These are phyloP conservation scores for Candida gigantensis DNA, from an alignment of 1,139 yeast species.

Conservation along the genomic window DNA sequence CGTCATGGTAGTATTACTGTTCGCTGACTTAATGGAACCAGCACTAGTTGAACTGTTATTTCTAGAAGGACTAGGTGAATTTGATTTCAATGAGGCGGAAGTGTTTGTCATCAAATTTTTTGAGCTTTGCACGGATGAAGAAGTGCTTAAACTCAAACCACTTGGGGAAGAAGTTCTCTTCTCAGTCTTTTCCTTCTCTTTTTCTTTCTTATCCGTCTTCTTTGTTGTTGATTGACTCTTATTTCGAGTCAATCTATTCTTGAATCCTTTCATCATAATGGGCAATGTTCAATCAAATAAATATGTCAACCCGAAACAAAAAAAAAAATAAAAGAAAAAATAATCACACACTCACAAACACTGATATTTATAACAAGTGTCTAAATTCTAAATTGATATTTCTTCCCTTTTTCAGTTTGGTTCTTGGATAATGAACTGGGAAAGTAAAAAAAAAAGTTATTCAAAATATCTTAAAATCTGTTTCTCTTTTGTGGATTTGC, in stretches of 20 bases:
- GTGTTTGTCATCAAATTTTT: slow-evolving; percentile 24
- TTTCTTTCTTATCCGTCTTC: slow-evolving; percentile 35
- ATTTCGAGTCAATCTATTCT: slow-evolving; percentile 49
- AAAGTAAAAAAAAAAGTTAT: no score
- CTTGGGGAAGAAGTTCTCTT: slow-evolving; percentile 16
- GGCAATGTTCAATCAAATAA: slow-evolving; percentile 4
- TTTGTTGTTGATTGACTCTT: slow-evolving; percentile 41
- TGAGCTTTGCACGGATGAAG: slow-evolving; percentile 27
- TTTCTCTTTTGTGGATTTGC: no score
- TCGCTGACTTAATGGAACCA: slow-evolving; percentile 28
- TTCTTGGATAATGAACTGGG: no score
- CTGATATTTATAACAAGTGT: no score
- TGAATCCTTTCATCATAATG: slow-evolving; percentile 55
- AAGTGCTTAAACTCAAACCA: slow-evolving; percentile 2
- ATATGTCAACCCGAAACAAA: background rate
- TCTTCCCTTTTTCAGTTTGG: no score
- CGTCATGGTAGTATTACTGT: slow-evolving; percentile 16
- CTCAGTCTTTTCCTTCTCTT: slow-evolving; percentile 27
- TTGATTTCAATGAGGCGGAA: slow-evolving; percentile 29
- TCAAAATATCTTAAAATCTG: no score
- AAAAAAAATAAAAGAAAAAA: background rate
- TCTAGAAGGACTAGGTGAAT: slow-evolving; percentile 27
- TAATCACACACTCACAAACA: no score
- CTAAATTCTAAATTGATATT: no score
- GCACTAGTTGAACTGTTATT: slow-evolving; percentile 35